Evolutionary conservation across 2,329 filamentous ascomycete species (phyloP).

Genomic region (Venturiaceae sp.): DNA sequence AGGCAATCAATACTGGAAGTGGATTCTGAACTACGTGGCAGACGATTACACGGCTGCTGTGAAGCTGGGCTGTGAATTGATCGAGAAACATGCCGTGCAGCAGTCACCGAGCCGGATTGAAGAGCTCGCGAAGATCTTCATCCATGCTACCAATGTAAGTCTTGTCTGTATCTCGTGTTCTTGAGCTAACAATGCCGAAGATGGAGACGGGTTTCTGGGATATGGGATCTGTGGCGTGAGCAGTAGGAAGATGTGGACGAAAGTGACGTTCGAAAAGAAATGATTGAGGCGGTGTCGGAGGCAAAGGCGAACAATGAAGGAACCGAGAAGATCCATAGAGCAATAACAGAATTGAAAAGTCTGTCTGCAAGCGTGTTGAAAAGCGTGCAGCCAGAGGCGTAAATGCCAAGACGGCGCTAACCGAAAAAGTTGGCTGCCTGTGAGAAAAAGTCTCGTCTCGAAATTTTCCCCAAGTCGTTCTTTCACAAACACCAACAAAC

Average conservation of each 20-base stretch:
- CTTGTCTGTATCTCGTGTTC: not conserved
- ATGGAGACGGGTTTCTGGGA: slow-evolving; percentile 71
- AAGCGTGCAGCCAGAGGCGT: too few relatives aligned
- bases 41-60: slow-evolving; percentile 71
- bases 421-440: too few relatives aligned
- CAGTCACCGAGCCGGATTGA: slow-evolving; percentile 70
- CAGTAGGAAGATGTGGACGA: not conserved
- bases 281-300: too few relatives aligned
- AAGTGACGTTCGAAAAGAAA: not conserved
- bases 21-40: slow-evolving; percentile 83
- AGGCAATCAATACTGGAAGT: slow-evolving; percentile 73
- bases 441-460: too few relatives aligned
- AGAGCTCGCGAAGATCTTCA: slow-evolving; percentile 74
- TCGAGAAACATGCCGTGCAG: slow-evolving; percentile 65
- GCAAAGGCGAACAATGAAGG: too few relatives aligned
- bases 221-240: slow-evolving; percentile 40
- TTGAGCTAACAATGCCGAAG: slow-evolving; percentile 24
- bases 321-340: too few relatives aligned
- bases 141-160: slow-evolving; percentile 72
- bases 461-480: too few relatives aligned
- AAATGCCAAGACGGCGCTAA: too few relatives aligned
- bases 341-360: too few relatives aligned
- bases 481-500: too few relatives aligned
- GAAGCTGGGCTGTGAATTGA: slow-evolving; percentile 55
- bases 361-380: too few relatives aligned